These are phyloP conservation scores for Suillus sp. DNA, from an alignment of 768 basidiomycete genomes.

Conservation along the genomic window DNA sequence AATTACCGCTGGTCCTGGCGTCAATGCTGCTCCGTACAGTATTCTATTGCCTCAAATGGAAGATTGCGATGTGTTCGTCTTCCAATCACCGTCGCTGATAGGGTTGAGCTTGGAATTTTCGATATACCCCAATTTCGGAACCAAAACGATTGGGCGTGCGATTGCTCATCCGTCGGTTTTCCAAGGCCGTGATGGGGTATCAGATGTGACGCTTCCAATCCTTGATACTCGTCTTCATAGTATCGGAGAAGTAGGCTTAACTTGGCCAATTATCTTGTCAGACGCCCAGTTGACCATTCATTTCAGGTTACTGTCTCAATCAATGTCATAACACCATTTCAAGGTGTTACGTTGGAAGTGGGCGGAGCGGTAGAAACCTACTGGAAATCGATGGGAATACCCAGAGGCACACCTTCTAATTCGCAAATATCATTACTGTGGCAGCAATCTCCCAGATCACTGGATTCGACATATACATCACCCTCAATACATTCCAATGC, in stretches of 20 bases:
- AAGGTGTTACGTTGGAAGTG: conserved; percentile 89
- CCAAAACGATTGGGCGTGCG: conserved; percentile 93
- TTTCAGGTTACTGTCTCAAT: conserved; percentile 84
- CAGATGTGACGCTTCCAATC: conserved; percentile 68
- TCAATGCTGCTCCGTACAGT: conserved; percentile 86
- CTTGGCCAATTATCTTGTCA: not conserved
- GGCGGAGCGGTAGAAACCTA: conserved; percentile 97
- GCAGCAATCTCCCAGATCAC: conserved; percentile 35
- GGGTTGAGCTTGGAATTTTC: conserved; percentile 87
- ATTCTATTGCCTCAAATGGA: conserved; percentile 83
- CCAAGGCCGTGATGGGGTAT: conserved; percentile 51
- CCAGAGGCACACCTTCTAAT: conserved; percentile 31
- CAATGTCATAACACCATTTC: conserved; percentile 85
- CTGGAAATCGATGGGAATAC: conserved; percentile 78
- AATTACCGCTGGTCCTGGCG: conserved; percentile 85
- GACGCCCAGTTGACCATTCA: conserved; percentile 15
- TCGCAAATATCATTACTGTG: conserved; percentile 40
- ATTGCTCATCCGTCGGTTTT: conserved; percentile 82
- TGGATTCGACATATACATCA: conserved; percentile 65
- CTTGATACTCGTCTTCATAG: conserved; percentile 91
- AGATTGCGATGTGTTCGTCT: conserved; percentile 72
- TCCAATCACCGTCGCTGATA: conserved; percentile 79
- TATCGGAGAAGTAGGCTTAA: conserved; percentile 78
- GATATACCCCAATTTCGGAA: conserved; percentile 95
- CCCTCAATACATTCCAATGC: conserved; percentile 63